Evolutionary conservation across 2,329 filamentous ascomycete genomes (phyloP).

Genomic region (Trichoderma arundinaceum): DNA sequence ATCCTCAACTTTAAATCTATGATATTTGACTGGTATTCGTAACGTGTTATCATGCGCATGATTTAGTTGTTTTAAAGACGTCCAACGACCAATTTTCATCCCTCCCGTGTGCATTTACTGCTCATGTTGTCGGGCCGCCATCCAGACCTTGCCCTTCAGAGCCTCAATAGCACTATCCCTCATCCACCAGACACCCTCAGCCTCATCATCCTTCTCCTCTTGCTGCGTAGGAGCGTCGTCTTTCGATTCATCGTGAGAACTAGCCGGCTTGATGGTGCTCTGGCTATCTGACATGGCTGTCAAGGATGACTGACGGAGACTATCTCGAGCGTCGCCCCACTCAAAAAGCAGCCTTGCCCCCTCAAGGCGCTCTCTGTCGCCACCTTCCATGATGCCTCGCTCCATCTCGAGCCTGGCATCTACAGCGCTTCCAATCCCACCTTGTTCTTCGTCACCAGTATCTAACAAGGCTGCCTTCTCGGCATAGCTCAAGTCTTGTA

Average conservation of each 20-base stretch:
- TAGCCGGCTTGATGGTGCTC: slow-evolving; percentile 43
- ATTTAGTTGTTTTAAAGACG: slow-evolving; percentile 32
- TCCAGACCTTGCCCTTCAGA: slow-evolving; percentile 61
- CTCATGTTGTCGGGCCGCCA: slow-evolving; percentile 50
- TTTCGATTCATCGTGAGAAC: slow-evolving; percentile 34
- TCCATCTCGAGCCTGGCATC: slow-evolving; percentile 75
- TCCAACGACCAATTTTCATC: neutral
- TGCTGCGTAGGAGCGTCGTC: slow-evolving; percentile 25
- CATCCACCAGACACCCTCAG: slow-evolving; percentile 58
- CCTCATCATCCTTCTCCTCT: slow-evolving; percentile 36
- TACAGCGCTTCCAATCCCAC: slow-evolving; percentile 59
- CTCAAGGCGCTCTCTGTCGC: slow-evolving; percentile 51
- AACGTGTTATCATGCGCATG: slow-evolving; percentile 27
- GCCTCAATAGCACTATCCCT: slow-evolving; percentile 60
- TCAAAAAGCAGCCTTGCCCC: slow-evolving; percentile 61
- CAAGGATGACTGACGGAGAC: slow-evolving; percentile 38
- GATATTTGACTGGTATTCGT: neutral
- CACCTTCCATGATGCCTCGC: slow-evolving; percentile 50
- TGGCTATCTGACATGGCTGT: slow-evolving; percentile 43
- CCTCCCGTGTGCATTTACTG: neutral
- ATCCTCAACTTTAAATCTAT: slow-evolving; percentile 4
- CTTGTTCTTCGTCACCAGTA: slow-evolving; percentile 55
- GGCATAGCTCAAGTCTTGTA: slow-evolving; percentile 61
- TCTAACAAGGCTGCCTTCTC: slow-evolving; percentile 69
- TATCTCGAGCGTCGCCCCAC: slow-evolving; percentile 57